Evolutionary conservation across 495 filamentous ascomycete genomes (phyloP), one percentile per base, ranked within the genome.

Genomic region (Lasiosphaeriaceae sp.): DNA sequence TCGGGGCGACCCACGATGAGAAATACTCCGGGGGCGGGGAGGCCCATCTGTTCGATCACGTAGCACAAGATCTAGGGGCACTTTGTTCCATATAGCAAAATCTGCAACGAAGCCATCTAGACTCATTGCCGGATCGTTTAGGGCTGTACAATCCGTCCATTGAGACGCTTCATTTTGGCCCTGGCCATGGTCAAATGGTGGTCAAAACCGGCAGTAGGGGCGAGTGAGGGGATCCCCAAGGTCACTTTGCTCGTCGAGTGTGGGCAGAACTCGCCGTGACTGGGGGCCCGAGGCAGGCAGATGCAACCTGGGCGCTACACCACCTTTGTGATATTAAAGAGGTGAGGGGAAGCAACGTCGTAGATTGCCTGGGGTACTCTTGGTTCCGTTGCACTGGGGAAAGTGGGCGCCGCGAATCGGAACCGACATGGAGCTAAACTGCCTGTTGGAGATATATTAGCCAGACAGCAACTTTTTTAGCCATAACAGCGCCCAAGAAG

Each of bases 391-490:
- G 44, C 50, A 19, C 20, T 31, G 45, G 56, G 23, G 54, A 49
- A 51, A 47, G 50, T 24, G 14, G 23, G 29, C 16, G 16, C 56
- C 26, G 34, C 56, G 60, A 59, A 53, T 58, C 52, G 50, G 60
- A 63, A 31, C 34, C 45, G 12, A 31, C 26, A 1, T 35, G 29
- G 3, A 43, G 44, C 43, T 17, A 55, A 50, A 54, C 50, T 58
- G 62, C 62, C 56, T 55, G 56, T 65, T 50, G 35, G 53, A 61
- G 59, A 56, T 61, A 61, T 47, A 62, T 65, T 65, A 62, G 56
- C 63, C 59, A 59, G 47, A 29, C 29, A 57, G 7, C 19, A 17
- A 43, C 39, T 35, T 51, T 39, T 64, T 60, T 56, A 56, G 61
- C 55, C 58, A 49, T 21, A 20, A 56, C 49, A 46, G 49, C 11